Conservation (phyloP, 139 green algal genomes). For the Trebouxia sp. region DNA sequence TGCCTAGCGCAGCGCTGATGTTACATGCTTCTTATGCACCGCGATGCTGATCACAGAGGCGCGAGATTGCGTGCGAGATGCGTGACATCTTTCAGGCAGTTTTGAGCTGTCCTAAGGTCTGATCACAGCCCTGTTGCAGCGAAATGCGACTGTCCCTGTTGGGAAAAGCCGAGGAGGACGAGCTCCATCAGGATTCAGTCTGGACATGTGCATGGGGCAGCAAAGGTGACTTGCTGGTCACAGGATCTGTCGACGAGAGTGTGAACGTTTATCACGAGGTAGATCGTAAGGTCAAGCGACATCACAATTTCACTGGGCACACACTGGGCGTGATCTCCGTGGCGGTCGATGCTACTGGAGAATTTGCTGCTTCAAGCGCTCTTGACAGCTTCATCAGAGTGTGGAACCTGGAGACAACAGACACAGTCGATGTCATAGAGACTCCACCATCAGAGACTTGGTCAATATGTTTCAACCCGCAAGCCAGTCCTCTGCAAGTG, state of each 20-base stretch:
- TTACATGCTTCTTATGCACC: no score
- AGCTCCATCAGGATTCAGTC: constrained; percentile 82
- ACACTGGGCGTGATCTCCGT: constrained; percentile 86
- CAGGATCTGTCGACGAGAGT: constrained; percentile 80
- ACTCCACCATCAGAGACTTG: constrained; percentile 85
- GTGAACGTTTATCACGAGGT: constrained; percentile 75
- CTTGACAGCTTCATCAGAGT: constrained; percentile 81
- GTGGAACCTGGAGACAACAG: background rate
- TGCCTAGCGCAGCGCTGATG: no score
- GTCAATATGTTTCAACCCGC: constrained; percentile 71
- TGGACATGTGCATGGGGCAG: constrained; percentile 78
- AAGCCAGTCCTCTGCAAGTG: constrained; percentile 23
- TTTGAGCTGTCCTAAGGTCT: no score
- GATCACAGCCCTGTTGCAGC: no score
- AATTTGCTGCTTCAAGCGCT: constrained; percentile 69
- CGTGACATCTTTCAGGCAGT: no score
- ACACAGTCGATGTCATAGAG: constrained; percentile 58
- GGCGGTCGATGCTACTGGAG: constrained; percentile 61
- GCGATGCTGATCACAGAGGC: no score
- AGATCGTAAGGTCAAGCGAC: constrained; percentile 37
- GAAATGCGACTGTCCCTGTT: constrained; percentile 55
- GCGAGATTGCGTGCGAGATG: no score
- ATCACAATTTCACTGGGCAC: constrained; percentile 68
- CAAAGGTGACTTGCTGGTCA: constrained; percentile 58
- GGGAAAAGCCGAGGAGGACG: constrained; percentile 51